Conservation (phyloP, 1,139 yeast genomes). For the Dujonia santamariae region DNA sequence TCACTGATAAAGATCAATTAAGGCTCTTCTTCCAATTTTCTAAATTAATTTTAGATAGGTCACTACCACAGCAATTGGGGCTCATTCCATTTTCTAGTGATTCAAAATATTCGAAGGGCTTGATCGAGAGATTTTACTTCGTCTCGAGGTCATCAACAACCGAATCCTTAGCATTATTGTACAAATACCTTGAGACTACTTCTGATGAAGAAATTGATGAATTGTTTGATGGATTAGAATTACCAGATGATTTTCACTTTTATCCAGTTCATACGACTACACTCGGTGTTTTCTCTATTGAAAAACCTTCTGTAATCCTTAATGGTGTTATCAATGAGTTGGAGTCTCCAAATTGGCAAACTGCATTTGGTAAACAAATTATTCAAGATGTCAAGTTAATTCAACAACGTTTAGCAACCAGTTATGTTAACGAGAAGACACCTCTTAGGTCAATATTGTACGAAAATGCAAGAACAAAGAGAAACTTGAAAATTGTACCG, state of each 20-base stretch:
- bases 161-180: conserved; percentile 43
- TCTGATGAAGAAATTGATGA: conserved; percentile 23
- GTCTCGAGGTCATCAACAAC: conserved; percentile 28
- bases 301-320: conserved; percentile 54
- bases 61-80: conserved; percentile 80
- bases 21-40: conserved; percentile 47
- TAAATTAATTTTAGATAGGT: conserved; percentile 50
- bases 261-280: conserved; percentile 24
- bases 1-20: conserved; percentile 50
- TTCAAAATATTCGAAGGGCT: conserved; percentile 8
- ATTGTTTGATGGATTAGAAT: conserved; percentile 15
- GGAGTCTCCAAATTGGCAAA: conserved; percentile 35
- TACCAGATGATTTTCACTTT: conserved; percentile 18
- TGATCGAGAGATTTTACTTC: conserved; percentile 35
- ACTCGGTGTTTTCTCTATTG: conserved; percentile 34
- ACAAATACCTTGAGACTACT: conserved; percentile 31
- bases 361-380: conserved; percentile 36
- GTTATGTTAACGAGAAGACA: conserved; percentile 16
- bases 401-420: conserved; percentile 21
- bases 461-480: conserved; percentile 26
- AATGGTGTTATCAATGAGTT: conserved; percentile 66
- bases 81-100: conserved; percentile 54
- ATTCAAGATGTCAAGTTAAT: conserved; percentile 33
- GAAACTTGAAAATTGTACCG: conserved; percentile 37
- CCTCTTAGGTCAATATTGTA: conserved; percentile 31